Evolutionary conservation across 768 basidiomycete species (phyloP).

Genomic region (Lentinula sp.): DNA sequence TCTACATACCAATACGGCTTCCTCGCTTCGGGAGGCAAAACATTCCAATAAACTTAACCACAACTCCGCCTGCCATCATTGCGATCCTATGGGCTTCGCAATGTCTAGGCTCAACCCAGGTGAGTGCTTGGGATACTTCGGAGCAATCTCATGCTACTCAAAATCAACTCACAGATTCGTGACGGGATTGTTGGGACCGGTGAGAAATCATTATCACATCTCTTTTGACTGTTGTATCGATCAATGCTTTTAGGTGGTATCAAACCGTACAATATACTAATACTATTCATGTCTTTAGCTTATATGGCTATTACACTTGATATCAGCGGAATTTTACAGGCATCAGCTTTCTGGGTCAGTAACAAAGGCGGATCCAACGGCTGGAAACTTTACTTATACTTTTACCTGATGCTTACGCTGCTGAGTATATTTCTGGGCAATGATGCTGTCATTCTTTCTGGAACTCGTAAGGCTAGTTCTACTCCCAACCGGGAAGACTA

Average conservation of each 20-base stretch:
- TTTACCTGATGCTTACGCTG: slow-evolving; percentile 78
- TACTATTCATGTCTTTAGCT: slow-evolving; percentile 85
- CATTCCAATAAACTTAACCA: slow-evolving; percentile 42
- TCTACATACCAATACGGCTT: slow-evolving; percentile 32
- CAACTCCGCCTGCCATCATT: slow-evolving; percentile 48
- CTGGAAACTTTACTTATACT: slow-evolving; percentile 67
- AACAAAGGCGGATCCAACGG: slow-evolving; percentile 68
- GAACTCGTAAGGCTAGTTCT: slow-evolving; percentile 35
- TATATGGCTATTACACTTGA: slow-evolving; percentile 93
- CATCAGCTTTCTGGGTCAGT: slow-evolving; percentile 86
- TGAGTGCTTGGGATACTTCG: not conserved
- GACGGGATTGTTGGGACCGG: slow-evolving; percentile 70
- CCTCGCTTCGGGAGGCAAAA: slow-evolving; percentile 23
- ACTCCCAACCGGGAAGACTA: too few relatives aligned
- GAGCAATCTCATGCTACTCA: not conserved
- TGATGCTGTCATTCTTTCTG: slow-evolving; percentile 89
- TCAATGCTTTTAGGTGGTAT: slow-evolving; percentile 43
- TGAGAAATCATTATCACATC: not conserved
- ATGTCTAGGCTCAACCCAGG: slow-evolving; percentile 36
- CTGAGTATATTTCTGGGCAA: slow-evolving; percentile 82
- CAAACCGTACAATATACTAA: slow-evolving; percentile 89
- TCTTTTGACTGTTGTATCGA: not conserved
- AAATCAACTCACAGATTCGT: slow-evolving; percentile 34
- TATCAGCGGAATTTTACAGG: slow-evolving; percentile 79
- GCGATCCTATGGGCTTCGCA: slow-evolving; percentile 50